A percentile compares a stretch with the other conserved stretches of the same genome.
phyloP scores from a whole-genome alignment of 2,329 filamentous ascomycete genomes.

The Pseudogymnoascus sp. region DNA sequence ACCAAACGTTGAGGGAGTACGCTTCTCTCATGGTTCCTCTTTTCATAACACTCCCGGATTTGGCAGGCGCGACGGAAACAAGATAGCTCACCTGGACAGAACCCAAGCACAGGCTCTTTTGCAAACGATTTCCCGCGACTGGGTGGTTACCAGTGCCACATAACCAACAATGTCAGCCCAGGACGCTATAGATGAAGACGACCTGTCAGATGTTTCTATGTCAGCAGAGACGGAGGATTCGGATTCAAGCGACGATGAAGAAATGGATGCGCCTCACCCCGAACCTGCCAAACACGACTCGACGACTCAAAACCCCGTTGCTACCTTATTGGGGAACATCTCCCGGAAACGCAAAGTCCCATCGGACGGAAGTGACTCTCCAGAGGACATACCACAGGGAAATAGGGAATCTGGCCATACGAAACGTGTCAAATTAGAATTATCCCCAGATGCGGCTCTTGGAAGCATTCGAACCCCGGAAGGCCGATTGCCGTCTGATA shows the following conservation, averaged over 20 bases:
- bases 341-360: constrained; percentile 18
- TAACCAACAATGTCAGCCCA: constrained; percentile 16
- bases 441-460: constrained; percentile 11
- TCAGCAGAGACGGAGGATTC: constrained; percentile 13
- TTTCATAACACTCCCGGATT: neutral
- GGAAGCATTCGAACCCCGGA: constrained; percentile 19
- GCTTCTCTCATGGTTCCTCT: constrained; percentile 8
- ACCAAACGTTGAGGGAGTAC: constrained; percentile 4
- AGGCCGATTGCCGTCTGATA: constrained; percentile 21
- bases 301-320: neutral
- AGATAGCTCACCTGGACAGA: neutral
- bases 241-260: constrained; percentile 12
- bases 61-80: neutral
- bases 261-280: neutral
- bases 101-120: constrained; percentile 13
- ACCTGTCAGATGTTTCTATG: constrained; percentile 15
- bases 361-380: constrained; percentile 25
- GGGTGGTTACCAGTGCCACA: constrained; percentile 13
- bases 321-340: neutral
- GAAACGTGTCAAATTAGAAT: constrained; percentile 28
- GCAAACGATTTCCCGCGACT: constrained; percentile 17
- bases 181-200: constrained; percentile 10
- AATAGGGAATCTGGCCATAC: constrained; percentile 18
- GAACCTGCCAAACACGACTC: neutral
- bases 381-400: constrained; percentile 17